Base-by-base conservation (phyloP, 169 alveolate genomes). In the Theileria parva region DNA sequence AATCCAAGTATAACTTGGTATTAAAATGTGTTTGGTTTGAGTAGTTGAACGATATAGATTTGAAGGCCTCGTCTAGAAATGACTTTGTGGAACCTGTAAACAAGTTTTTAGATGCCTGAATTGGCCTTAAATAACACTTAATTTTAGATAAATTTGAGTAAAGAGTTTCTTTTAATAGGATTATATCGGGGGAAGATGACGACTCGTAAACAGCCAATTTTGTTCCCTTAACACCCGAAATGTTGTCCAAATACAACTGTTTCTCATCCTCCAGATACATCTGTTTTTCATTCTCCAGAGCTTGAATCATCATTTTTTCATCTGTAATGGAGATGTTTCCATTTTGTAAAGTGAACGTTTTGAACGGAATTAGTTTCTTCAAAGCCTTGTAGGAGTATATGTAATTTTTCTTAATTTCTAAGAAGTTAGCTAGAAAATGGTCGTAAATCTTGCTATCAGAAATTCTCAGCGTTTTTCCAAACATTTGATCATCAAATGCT, bases 311-410 rank as follows among this genome's bases (percentile, higher is more conserved):
- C 4, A 19, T 1, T 28, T 76, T 66, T 19, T 44, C 39, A n/a
- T 39, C 19, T 15, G 88, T 57, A 12, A 83, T 68, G 2, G 67
- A 65, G 2, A 83, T 74, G 17, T 74, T 17, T 4, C 89, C 86
- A 19, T 71, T 50, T 60, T 44, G 80, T 11, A 83, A 68, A 0
- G 48, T 55, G 44, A 83, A 83, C 70, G 32, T 50, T 6, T 60
- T 59, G 57, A 75, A 83, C 2, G 89, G 89, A 25, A 83, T 64
- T 68, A 83, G 37, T 64, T 76, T 76, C 81, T 74, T 65, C 50
- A 83, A 79, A 19, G 71, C 59, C 28, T 71, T 55, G 44, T 83
- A 83, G n/a, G 74, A 69, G 25, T 19, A 27, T 23, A 23, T 69
- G 50, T 27, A 68, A 19, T 27, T n/a, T 19, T 53, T 32, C 61